Conservation (phyloP, 1,139 yeast genomes). For the Geotrichum histeridarum region DNA sequence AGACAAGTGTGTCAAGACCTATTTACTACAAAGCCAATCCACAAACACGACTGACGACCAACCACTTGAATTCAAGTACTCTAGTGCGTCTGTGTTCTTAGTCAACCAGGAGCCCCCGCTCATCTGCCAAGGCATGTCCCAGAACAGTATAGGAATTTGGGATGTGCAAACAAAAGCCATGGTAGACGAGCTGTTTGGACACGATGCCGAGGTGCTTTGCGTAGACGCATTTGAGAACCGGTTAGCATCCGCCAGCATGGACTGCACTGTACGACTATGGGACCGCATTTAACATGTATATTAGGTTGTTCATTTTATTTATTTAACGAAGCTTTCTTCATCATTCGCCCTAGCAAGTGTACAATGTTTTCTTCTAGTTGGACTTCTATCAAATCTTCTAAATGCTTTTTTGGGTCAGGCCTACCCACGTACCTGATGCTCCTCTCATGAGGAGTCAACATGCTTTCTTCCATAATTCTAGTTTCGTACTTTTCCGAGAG, state of each 20-base stretch:
- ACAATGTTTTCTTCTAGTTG: slow-evolving; percentile 87
- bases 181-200: slow-evolving; percentile 39
- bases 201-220: slow-evolving; percentile 38
- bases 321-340: slow-evolving; percentile 58
- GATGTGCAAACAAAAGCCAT: slow-evolving; percentile 63
- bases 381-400: slow-evolving; percentile 80
- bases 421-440: slow-evolving; percentile 96
- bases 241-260: slow-evolving; percentile 44
- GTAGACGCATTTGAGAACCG: slow-evolving; percentile 34
- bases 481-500: slow-evolving; percentile 87
- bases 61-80: slow-evolving; percentile 34
- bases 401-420: slow-evolving; percentile 97
- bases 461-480: slow-evolving; percentile 89
- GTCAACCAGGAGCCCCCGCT: slow-evolving; percentile 28
- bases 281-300: background rate
- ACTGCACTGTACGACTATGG: slow-evolving; percentile 42
- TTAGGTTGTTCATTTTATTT: background rate
- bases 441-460: slow-evolving; percentile 77
- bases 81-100: slow-evolving; percentile 25
- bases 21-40: slow-evolving; percentile 17
- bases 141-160: slow-evolving; percentile 59
- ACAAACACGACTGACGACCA: slow-evolving; percentile 32
- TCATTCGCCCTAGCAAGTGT: slow-evolving; percentile 78
- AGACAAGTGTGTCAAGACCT: slow-evolving; percentile 38
- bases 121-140: slow-evolving; percentile 16